Base-by-base conservation (phyloP, 257 asterid species). In the Dorcoceras hygrometricum region DNA sequence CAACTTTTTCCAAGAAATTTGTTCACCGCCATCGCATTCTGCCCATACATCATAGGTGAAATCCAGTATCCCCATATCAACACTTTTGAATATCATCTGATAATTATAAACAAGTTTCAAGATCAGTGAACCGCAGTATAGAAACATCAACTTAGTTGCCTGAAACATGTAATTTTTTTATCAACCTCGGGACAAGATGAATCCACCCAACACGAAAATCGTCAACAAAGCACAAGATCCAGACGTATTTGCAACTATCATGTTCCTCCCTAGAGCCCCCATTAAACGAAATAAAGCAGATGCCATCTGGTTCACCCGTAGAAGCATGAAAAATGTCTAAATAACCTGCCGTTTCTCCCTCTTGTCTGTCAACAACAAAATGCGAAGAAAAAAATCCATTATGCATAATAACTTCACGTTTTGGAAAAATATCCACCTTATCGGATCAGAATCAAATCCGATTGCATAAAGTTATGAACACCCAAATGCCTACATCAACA, bases 11-110 rank as follows among this genome's bases (percentile, higher is more conserved):
- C 83, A 18, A 65, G 72, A 57, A 71, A 79, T 55, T 79, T 81
- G 48, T 79, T 79, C 70, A 79, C 81, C 50, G 77, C 72, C 14
- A 79, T 32, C 16, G 78, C 83, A 65, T 72, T 75, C 25, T 75
- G 78, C 23, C 67, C 81, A 71, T 79, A 79, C 83, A 79, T 79
- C 83, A 79, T 51, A 8, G 83, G 78, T 16, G 83, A 79, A 32
- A 62, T n/a, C 83, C 83, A 79, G 68, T 79, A 79, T 4, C 83
- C 83, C 83, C 83, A 79, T 4, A 79, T 43, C 77, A 73, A 80
- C 83, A 79, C 2, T 59, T 58, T 11, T 68, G 65, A 59, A 79
- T 67, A 48, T 65, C 51, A 31, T 71, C 80, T 71, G 68, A 63
- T 12, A 12, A n/a, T n/a, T n/a, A n/a, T 56, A 8, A 46, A 56